phyloP scores from a whole-genome alignment of 2,329 filamentous ascomycete genomes.

The Aspergillus unguis region DNA sequence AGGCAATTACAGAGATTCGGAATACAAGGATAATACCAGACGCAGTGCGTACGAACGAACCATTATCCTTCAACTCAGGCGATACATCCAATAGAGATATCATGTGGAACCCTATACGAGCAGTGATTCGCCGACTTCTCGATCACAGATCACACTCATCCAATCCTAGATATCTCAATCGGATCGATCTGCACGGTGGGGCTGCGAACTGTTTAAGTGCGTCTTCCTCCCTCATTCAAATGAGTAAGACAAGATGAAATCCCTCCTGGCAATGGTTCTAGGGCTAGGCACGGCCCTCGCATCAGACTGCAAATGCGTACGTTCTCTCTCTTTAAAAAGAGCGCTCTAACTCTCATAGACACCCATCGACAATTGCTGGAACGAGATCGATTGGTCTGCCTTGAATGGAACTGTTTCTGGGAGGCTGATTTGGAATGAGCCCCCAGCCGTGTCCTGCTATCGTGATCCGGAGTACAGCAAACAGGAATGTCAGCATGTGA shows the following conservation, averaged over 20 bases:
- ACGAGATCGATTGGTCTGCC: slow-evolving; percentile 26
- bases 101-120: too few relatives aligned
- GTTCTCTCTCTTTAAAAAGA: neutral
- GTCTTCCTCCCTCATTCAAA: too few relatives aligned
- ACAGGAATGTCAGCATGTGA: slow-evolving; percentile 23
- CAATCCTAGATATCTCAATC: too few relatives aligned
- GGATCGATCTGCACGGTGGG: too few relatives aligned
- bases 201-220: too few relatives aligned
- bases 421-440: slow-evolving; percentile 31
- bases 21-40: too few relatives aligned
- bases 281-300: neutral
- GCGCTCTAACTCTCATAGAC: slow-evolving; percentile 11
- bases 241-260: neutral
- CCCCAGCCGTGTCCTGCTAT: slow-evolving; percentile 36
- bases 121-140: too few relatives aligned
- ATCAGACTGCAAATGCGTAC: slow-evolving; percentile 11
- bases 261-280: neutral
- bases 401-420: slow-evolving; percentile 35
- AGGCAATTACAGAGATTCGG: too few relatives aligned
- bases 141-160: too few relatives aligned
- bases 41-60: too few relatives aligned
- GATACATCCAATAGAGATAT: too few relatives aligned
- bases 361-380: slow-evolving; percentile 33
- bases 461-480: slow-evolving; percentile 24
- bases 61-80: too few relatives aligned